Base-by-base conservation (phyloP, 371 early-diverging fungal species). In the Rhizomucor miehei region DNA sequence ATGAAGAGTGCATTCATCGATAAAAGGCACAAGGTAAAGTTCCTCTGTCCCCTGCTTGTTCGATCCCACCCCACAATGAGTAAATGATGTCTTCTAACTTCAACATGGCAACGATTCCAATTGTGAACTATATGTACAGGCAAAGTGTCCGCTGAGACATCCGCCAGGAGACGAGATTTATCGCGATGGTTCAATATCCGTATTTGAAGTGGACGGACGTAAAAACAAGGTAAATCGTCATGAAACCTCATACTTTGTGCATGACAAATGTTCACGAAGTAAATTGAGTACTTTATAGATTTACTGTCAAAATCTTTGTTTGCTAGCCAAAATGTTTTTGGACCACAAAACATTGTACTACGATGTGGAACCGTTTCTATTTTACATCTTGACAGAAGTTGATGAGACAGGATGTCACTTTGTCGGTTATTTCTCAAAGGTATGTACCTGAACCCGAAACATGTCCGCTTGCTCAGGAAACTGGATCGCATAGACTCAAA, bases 91-190 rank as follows among this genome's bases (percentile, higher is more conserved):
- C n/a, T n/a, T n/a, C n/a, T n/a, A n/a, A n/a, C n/a, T n/a, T n/a
- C n/a, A n/a, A n/a, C 29, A 29, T 29, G 29, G 8, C 3, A 29
- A 8, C 8, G 29, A 5, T 29, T 8, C 8, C 8, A 8, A 29
- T 29, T 29, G 29, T 29, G 41, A 3, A n/a, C 24, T 16, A 23
- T 2, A 10, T 12, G 8, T 43, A 19, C 48, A 77, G 73, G 50
- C 60, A 38, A 93, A 94, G 57, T 99, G 99, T 65, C 64, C 73
- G 2, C 63, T 89, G 51, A 71, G 78, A 39, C 90, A 95, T 63
- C 99, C 99, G 24, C 99, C 99, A 13, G 99, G 99, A 11, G 93
- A 93, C 62, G 98, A 99, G 69, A 99, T 99, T 24, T 99, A 99
- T 72, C 80, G 99, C 43, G 89, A 98, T 55, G 89, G 82, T 11